These are phyloP conservation scores for Thinopyrum elongatum DNA, from an alignment of 176 grass and related monocot species.

Conservation along the genomic window DNA sequence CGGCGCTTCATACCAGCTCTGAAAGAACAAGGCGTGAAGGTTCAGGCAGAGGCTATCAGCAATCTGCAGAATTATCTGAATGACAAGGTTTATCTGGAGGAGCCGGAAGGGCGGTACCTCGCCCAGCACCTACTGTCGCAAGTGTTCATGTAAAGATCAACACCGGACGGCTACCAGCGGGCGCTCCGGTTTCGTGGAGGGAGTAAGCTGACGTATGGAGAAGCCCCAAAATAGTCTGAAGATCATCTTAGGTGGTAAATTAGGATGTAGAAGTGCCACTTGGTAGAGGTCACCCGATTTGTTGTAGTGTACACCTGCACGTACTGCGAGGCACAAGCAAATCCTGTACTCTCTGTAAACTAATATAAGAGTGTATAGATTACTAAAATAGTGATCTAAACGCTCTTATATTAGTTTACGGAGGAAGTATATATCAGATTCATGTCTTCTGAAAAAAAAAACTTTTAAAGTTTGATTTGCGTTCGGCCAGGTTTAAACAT, in stretches of 20 bases:
- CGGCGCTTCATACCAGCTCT: constrained; percentile 62
- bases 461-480: too few relatives aligned
- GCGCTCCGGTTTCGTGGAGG: neutral
- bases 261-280: neutral
- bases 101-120: constrained; percentile 76
- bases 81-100: constrained; percentile 55
- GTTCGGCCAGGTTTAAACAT: too few relatives aligned
- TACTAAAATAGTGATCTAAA: too few relatives aligned
- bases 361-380: too few relatives aligned
- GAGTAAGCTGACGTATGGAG: neutral
- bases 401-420: too few relatives aligned
- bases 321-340: neutral
- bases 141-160: constrained; percentile 37
- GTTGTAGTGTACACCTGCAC: neutral
- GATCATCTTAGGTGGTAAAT: neutral
- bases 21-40: constrained; percentile 52
- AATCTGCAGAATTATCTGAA: constrained; percentile 71
- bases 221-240: neutral
- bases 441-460: too few relatives aligned
- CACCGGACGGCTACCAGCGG: neutral
- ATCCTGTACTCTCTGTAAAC: too few relatives aligned
- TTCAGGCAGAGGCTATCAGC: constrained; percentile 40
- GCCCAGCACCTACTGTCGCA: constrained; percentile 45
- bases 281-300: neutral
- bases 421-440: too few relatives aligned